Evolutionary conservation across 768 basidiomycete species (phyloP).

Genomic region (Steccherinum ochraceum): DNA sequence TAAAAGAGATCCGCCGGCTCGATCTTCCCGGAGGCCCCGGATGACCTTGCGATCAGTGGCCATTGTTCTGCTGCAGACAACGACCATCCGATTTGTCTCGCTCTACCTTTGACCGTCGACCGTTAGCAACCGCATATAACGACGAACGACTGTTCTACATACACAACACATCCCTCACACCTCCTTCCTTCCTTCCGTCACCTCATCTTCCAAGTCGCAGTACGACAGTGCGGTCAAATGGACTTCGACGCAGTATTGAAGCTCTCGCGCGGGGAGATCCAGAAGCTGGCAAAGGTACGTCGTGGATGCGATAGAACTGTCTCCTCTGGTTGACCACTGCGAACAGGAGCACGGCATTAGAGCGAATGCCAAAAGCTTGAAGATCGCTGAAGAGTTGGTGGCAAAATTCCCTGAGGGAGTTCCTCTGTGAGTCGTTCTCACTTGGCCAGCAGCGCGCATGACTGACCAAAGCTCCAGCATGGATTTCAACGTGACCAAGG

Average conservation of each 20-base stretch:
- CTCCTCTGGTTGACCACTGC: neutral
- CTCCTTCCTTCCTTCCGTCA: neutral
- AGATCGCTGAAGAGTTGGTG: conserved; percentile 4
- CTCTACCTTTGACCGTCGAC: neutral
- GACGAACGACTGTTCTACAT: neutral
- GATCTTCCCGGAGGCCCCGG: too few relatives aligned
- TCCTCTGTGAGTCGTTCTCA: neutral
- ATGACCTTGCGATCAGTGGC: too few relatives aligned
- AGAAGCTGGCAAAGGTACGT: neutral
- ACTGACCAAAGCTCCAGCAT: too few relatives aligned
- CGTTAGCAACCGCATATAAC: neutral
- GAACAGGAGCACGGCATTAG: neutral
- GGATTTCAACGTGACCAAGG: too few relatives aligned
- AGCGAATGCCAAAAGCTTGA: conserved; percentile 1
- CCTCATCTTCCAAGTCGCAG: too few relatives aligned
- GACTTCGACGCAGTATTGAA: neutral
- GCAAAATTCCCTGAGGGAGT: neutral
- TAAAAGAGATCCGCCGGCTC: too few relatives aligned
- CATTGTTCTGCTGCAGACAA: too few relatives aligned
- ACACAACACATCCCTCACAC: neutral
- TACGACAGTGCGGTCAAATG: too few relatives aligned
- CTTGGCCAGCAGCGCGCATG: neutral
- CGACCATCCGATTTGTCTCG: neutral
- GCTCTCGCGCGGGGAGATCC: neutral
- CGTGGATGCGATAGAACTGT: neutral